phyloP scores from a whole-genome alignment of 306 rosid species.

The Phaseolus lunatus region DNA sequence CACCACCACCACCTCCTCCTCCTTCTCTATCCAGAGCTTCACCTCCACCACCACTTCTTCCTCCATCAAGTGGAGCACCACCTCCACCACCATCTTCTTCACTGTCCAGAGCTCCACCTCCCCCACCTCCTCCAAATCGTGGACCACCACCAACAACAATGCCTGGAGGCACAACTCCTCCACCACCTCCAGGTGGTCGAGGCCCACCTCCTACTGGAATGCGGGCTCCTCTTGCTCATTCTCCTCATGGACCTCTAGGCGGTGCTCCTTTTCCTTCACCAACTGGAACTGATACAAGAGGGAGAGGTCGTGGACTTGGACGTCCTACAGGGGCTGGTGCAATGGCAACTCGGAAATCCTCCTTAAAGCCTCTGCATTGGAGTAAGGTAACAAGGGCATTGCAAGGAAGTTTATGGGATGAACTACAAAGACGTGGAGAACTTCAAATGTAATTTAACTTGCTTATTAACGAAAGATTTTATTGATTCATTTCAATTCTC shows the following conservation, averaged over 20 bases:
- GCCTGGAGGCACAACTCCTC: slow-evolving; percentile 49
- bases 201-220: slow-evolving; percentile 48
- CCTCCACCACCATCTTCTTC: slow-evolving; percentile 45
- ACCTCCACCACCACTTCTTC: slow-evolving; percentile 41
- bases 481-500: slow-evolving; percentile 6
- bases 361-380: slow-evolving; percentile 91
- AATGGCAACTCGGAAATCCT: slow-evolving; percentile 66
- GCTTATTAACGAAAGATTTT: slow-evolving; percentile 32
- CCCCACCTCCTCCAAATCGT: slow-evolving; percentile 24
- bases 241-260: slow-evolving; percentile 71
- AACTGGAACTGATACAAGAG: slow-evolving; percentile 57
- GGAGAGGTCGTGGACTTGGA: slow-evolving; percentile 85
- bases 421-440: slow-evolving; percentile 83
- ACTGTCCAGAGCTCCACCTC: slow-evolving; percentile 28
- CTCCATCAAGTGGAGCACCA: slow-evolving; percentile 14
- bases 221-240: slow-evolving; percentile 53
- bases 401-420: slow-evolving; percentile 98
- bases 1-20: slow-evolving; percentile 48
- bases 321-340: slow-evolving; percentile 63
- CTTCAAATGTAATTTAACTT: slow-evolving; percentile 69
- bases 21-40: slow-evolving; percentile 30
- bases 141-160: slow-evolving; percentile 43
- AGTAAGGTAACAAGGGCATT: slow-evolving; percentile 86
- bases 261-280: slow-evolving; percentile 65
- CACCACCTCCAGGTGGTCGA: slow-evolving; percentile 57